Percentiles rank a stretch among this genome's conserved stretches.
These are phyloP conservation scores for Coniferiporia weirii DNA, from an alignment of 1,284 basidiomycete genomes.

Conservation along the genomic window DNA sequence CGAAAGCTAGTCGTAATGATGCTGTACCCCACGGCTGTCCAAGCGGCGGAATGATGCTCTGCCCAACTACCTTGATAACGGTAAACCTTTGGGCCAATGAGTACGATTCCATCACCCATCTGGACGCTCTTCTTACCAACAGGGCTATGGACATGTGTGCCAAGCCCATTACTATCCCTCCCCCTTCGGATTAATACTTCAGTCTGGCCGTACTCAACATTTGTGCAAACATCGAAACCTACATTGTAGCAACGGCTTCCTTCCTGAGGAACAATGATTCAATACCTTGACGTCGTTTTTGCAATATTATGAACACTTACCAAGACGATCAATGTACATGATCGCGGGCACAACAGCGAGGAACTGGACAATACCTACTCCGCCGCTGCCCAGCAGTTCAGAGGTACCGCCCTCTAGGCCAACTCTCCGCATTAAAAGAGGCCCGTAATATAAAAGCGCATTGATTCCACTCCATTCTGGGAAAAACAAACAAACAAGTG, in stretches of 20 bases:
- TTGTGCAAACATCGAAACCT: conserved; percentile 10
- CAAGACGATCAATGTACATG: conserved; percentile 64
- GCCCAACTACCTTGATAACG: conserved; percentile 51
- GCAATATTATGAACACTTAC: conserved; percentile 36
- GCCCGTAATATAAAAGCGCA: conserved; percentile 76
- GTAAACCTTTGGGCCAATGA: conserved; percentile 35
- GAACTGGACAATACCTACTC: conserved; percentile 76
- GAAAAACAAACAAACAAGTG: neutral
- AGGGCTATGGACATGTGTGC: conserved; percentile 71
- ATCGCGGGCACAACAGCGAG: conserved; percentile 73
- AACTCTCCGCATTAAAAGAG: conserved; percentile 59
- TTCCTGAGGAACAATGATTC: conserved; percentile 34
- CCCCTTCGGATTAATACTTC: conserved; percentile 34
- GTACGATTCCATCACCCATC: neutral
- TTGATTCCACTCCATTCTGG: conserved; percentile 85
- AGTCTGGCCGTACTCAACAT: neutral
- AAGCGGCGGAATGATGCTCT: conserved; percentile 50
- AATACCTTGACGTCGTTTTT: neutral
- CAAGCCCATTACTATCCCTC: conserved; percentile 64
- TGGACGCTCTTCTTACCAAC: conserved; percentile 38
- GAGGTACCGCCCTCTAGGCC: conserved; percentile 51
- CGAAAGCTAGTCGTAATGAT: conserved; percentile 5
- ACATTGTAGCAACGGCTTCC: conserved; percentile 59
- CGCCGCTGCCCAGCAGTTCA: conserved; percentile 64
- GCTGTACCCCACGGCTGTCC: conserved; percentile 59